phyloP scores from a whole-genome alignment of 306 rosid genomes.

The Vigna trinervia region DNA sequence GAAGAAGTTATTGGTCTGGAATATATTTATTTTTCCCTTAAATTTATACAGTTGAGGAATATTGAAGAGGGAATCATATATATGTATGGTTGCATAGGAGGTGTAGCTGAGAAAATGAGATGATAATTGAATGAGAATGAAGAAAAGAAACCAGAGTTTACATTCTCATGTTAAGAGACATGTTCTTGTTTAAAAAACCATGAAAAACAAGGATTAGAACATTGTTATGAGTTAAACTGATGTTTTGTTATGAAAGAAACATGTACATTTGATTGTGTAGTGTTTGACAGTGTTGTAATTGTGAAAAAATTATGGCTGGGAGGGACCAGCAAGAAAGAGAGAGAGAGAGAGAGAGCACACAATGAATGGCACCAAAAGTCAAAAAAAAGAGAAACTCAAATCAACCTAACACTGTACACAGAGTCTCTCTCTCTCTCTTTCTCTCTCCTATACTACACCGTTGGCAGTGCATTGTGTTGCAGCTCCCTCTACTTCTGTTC shows the following conservation, averaged over 20 bases:
- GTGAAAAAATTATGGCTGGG: constrained; percentile 32
- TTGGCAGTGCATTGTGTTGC: constrained; percentile 28
- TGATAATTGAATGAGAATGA: constrained; percentile 3
- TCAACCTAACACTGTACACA: constrained; percentile 60
- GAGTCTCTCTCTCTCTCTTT: neutral
- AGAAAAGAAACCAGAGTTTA: neutral
- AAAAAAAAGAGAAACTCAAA: constrained; percentile 35
- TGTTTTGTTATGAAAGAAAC: too few species aligned
- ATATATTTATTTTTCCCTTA: neutral
- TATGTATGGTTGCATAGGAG: neutral
- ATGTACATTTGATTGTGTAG: too few species aligned
- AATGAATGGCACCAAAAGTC: constrained; percentile 70
- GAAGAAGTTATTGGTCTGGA: constrained; percentile 25
- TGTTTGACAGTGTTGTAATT: too few species aligned
- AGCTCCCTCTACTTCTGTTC: constrained; percentile 36
- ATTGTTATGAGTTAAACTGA: too few species aligned
- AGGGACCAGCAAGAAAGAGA: constrained; percentile 50
- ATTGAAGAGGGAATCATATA: constrained; percentile 2
- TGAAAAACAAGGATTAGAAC: too few species aligned
- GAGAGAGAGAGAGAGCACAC: constrained; percentile 36
- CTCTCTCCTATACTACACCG: constrained; percentile 43
- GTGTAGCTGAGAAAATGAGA: neutral
- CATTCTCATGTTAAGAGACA: too few species aligned
- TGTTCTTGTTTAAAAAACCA: too few species aligned
- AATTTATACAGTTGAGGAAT: constrained; percentile 11